A percentile compares a stretch with the other conserved stretches of the same genome.
These are phyloP conservation scores for Boletus reticulatus DNA, from an alignment of 768 basidiomycete species.

Conservation along the genomic window DNA sequence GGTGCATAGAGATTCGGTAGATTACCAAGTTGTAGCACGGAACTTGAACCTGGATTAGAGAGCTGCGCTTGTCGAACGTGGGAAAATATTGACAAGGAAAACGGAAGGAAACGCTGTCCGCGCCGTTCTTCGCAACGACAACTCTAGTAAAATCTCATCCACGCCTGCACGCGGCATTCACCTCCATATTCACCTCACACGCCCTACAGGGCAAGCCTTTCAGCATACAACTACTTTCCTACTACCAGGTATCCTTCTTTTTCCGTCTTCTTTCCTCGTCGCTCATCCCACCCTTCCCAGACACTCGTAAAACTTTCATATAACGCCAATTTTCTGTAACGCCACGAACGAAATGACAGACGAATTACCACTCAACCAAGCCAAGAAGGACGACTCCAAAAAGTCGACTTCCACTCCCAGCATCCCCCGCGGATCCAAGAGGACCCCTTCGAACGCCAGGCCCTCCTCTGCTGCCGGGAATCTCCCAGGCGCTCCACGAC, in stretches of 20 bases:
- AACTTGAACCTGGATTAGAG: not conserved
- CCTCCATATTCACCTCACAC: slow-evolving; percentile 64
- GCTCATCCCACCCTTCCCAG: slow-evolving; percentile 24
- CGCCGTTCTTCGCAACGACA: slow-evolving; percentile 37
- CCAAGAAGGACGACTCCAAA: slow-evolving; percentile 71
- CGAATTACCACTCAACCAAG: slow-evolving; percentile 51
- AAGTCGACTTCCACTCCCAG: slow-evolving; percentile 48
- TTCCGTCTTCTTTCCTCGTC: slow-evolving; percentile 5
- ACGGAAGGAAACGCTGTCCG: slow-evolving; percentile 1
- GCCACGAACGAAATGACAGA: slow-evolving; percentile 90
- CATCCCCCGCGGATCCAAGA: slow-evolving; percentile 56
- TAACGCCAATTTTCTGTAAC: slow-evolving; percentile 37
- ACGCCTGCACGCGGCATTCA: slow-evolving; percentile 56
- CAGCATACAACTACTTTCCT: slow-evolving; percentile 42
- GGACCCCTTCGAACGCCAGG: slow-evolving; percentile 47
- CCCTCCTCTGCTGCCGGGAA: slow-evolving; percentile 42
- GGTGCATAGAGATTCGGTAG: slow-evolving; percentile 19
- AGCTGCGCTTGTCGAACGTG: slow-evolving; percentile 23
- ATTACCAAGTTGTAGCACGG: slow-evolving; percentile 3
- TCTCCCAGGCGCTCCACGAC: slow-evolving; percentile 48
- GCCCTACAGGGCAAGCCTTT: slow-evolving; percentile 89
- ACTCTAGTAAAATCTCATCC: slow-evolving; percentile 42
- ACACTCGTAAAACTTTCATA: slow-evolving; percentile 49
- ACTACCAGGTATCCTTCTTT: slow-evolving; percentile 42
- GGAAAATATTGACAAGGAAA: slow-evolving; percentile 25